phyloP scores from a whole-genome alignment of 768 basidiomycete genomes.

The Pisolithus albus region DNA sequence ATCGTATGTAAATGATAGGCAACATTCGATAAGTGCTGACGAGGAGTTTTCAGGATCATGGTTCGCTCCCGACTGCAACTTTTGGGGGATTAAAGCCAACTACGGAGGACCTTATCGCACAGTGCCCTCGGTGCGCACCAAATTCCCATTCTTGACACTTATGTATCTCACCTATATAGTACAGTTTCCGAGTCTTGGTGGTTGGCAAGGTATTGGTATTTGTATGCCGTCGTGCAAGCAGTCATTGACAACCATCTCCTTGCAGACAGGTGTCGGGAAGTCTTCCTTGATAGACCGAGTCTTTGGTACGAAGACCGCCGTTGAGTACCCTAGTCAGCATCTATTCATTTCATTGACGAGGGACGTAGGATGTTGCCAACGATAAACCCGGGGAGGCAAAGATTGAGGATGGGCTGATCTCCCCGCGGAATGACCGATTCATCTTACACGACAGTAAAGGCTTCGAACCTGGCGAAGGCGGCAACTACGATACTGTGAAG shows the following conservation, averaged over 20 bases:
- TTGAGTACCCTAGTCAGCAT: background rate
- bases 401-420: slow-evolving; percentile 8
- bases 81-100: too few species aligned
- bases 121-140: too few species aligned
- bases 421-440: slow-evolving; percentile 4
- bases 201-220: background rate
- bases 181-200: background rate
- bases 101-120: too few species aligned
- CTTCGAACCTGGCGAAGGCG: slow-evolving; percentile 9
- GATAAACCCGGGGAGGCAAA: background rate
- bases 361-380: background rate
- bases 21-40: too few species aligned
- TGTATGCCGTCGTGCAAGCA: background rate
- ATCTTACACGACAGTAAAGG: slow-evolving; percentile 14
- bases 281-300: slow-evolving; percentile 1
- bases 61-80: too few species aligned
- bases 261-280: slow-evolving; percentile 4
- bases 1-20: too few species aligned
- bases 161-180: too few species aligned
- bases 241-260: background rate
- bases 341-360: background rate
- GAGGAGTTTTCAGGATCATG: too few species aligned
- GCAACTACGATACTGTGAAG: slow-evolving; percentile 4
- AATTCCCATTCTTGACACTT: too few species aligned
- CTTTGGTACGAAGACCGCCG: background rate